Conservation (phyloP, 192 early-diverging fungal species). For the Mortierella antarctica region DNA sequence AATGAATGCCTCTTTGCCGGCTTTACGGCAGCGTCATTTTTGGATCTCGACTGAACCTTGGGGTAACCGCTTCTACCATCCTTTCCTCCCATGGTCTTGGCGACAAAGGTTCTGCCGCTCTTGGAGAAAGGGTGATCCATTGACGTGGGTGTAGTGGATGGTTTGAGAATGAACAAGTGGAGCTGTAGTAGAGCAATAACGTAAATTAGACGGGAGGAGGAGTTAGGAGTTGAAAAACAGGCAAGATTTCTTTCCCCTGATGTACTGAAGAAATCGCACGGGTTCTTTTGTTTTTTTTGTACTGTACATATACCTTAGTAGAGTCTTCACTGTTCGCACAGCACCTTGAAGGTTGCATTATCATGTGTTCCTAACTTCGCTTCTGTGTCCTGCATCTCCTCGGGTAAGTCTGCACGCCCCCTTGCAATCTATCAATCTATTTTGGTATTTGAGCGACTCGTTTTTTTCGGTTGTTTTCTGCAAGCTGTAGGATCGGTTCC, state of each 20-base stretch:
- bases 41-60: not conserved
- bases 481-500: too few relatives aligned
- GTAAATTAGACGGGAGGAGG: not conserved
- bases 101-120: not conserved
- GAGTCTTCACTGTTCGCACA: too few relatives aligned
- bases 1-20: constrained; percentile 3
- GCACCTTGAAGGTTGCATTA: too few relatives aligned
- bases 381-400: too few relatives aligned
- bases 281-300: too few relatives aligned
- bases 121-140: constrained; percentile 9
- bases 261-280: not conserved
- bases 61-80: constrained; percentile 4
- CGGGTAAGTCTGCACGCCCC: too few relatives aligned
- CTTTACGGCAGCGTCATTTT: constrained; percentile 7
- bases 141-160: constrained; percentile 8
- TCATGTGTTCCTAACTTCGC: too few relatives aligned
- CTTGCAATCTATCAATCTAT: too few relatives aligned
- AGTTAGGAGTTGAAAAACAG: constrained; percentile 4
- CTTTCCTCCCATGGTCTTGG: not conserved
- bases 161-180: constrained; percentile 2
- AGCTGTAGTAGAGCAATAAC: constrained; percentile 2
- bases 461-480: too few relatives aligned
- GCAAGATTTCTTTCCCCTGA: constrained; percentile 7
- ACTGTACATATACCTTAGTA: too few relatives aligned
- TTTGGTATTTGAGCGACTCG: too few relatives aligned